These are phyloP conservation scores for Millerozyma miso DNA, from an alignment of 805 yeast genomes.

Conservation along the genomic window DNA sequence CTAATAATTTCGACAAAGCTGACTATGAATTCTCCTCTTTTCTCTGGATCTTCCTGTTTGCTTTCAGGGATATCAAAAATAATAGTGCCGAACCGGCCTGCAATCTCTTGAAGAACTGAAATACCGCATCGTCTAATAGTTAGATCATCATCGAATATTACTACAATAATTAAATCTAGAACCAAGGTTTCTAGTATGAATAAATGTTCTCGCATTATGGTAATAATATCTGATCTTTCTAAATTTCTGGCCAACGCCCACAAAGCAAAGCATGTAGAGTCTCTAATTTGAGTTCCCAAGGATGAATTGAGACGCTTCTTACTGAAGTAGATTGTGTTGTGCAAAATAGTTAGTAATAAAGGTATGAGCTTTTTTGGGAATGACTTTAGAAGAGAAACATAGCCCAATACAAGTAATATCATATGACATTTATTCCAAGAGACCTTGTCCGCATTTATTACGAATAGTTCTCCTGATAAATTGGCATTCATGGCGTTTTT, in stretches of 20 bases:
- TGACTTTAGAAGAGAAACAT: slow-evolving; percentile 23
- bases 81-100: slow-evolving; percentile 65
- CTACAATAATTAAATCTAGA: slow-evolving; percentile 43
- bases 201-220: slow-evolving; percentile 1
- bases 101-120: slow-evolving; percentile 81
- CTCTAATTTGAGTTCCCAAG: slow-evolving; percentile 69
- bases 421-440: slow-evolving; percentile 53
- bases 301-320: slow-evolving; percentile 49
- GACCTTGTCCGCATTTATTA: slow-evolving; percentile 25
- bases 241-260: slow-evolving; percentile 66
- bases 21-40: slow-evolving; percentile 28
- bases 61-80: slow-evolving; percentile 27
- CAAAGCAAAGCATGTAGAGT: slow-evolving; percentile 77
- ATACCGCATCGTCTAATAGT: slow-evolving; percentile 75
- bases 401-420: slow-evolving; percentile 52
- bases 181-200: slow-evolving; percentile 18
- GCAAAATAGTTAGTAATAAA: slow-evolving; percentile 33
- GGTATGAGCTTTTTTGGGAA: slow-evolving; percentile 22
- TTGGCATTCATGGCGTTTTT: background rate
- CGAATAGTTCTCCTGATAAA: slow-evolving; percentile 7
- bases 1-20: slow-evolving; percentile 58
- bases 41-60: slow-evolving; percentile 9
- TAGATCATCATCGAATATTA: slow-evolving; percentile 71
- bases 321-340: slow-evolving; percentile 49
- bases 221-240: slow-evolving; percentile 10